A percentile compares a stretch with the other conserved stretches of the same genome.
Conservation (phyloP, 768 basidiomycete species). For the Cyclocybe aegerita region DNA sequence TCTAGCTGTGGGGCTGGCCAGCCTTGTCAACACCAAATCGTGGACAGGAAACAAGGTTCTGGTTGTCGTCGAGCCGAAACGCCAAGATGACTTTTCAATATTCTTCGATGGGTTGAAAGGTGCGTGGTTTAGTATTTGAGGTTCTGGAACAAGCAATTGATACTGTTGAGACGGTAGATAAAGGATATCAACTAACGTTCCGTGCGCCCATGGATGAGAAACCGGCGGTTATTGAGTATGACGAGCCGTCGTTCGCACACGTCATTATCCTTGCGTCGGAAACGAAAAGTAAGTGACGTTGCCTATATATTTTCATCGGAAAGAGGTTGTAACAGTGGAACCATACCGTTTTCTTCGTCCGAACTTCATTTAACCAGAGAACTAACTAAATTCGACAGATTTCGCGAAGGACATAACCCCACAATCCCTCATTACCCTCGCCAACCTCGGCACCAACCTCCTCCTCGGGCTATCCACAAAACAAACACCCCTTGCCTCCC, state of each 20-base stretch:
- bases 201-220: constrained; percentile 75
- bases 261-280: constrained; percentile 86
- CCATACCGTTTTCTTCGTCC: too few relatives aligned
- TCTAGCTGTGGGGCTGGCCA: constrained; percentile 28
- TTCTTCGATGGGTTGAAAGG: constrained; percentile 83
- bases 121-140: constrained; percentile 26
- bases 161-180: constrained; percentile 40
- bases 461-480: constrained; percentile 79
- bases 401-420: constrained; percentile 77
- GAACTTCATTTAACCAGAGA: too few relatives aligned
- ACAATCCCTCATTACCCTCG: constrained; percentile 72
- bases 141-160: constrained; percentile 3
- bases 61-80: constrained; percentile 74
- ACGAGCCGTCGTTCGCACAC: constrained; percentile 76
- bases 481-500: constrained; percentile 69
- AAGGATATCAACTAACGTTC: constrained; percentile 87
- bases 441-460: constrained; percentile 75
- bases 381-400: constrained; percentile 35
- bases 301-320: too few relatives aligned
- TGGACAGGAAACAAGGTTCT: constrained; percentile 82
- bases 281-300: constrained; percentile 66
- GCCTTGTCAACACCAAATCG: constrained; percentile 56
- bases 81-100: constrained; percentile 73
- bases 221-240: constrained; percentile 68
- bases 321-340: too few relatives aligned